Evolutionary conservation across 1,139 yeast species (phyloP).

Genomic region (Lodderomyces elongisporus): DNA sequence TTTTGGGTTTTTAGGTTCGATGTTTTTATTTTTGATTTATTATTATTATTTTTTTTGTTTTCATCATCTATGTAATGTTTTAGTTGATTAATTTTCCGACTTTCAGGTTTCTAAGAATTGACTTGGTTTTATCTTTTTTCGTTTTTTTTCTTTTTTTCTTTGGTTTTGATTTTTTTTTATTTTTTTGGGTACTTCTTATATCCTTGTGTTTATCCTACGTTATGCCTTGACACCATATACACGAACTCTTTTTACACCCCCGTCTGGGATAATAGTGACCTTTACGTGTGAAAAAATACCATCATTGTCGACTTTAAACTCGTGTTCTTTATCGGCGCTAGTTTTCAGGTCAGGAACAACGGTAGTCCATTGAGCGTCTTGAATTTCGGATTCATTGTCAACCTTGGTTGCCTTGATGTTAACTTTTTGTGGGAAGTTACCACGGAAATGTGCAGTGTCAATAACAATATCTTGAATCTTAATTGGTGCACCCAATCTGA

Average conservation of each 20-base stretch:
- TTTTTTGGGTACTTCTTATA: neutral
- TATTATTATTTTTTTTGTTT: too few species aligned
- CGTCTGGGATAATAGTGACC: conserved; percentile 86
- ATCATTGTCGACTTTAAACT: conserved; percentile 31
- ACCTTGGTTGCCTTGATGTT: conserved; percentile 53
- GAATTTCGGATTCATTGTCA: conserved; percentile 24
- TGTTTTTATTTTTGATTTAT: too few species aligned
- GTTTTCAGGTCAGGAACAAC: conserved; percentile 70
- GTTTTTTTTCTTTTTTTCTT: too few species aligned
- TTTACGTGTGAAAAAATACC: conserved; percentile 57
- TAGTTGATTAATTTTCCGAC: too few species aligned
- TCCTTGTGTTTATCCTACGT: neutral
- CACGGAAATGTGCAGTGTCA: conserved; percentile 91
- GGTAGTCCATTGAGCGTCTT: conserved; percentile 48
- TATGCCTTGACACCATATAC: conserved; percentile 58
- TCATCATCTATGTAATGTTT: too few species aligned
- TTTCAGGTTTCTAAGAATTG: too few species aligned
- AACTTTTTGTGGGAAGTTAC: conserved; percentile 83
- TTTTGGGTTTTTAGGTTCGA: too few species aligned
- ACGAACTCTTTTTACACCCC: conserved; percentile 87
- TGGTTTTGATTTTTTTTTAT: too few species aligned
- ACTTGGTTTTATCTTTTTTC: too few species aligned
- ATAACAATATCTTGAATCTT: conserved; percentile 57
- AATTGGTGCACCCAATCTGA: conserved; percentile 66
- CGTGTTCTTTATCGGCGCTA: conserved; percentile 75